A percentile compares a stretch with the other conserved stretches of the same genome.
Conservation (phyloP, 768 basidiomycete genomes). For the Lentinula guzmanii region DNA sequence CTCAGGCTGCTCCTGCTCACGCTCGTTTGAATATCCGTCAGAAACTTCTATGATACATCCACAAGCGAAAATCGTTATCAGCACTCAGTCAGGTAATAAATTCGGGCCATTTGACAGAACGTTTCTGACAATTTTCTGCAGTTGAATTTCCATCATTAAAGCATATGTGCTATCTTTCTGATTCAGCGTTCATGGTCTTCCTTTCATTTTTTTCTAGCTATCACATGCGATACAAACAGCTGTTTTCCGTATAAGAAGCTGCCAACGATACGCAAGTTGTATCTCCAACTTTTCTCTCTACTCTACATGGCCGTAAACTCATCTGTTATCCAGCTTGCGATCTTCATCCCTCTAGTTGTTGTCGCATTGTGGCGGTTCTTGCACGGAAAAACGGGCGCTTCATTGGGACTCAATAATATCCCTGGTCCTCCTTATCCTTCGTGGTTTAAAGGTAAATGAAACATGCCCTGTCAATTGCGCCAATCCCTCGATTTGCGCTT, state of each 20-base stretch:
- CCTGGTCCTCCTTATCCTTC: not conserved
- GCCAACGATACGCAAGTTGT: too few relatives aligned
- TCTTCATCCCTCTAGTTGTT: too few relatives aligned
- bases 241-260: too few relatives aligned
- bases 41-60: not conserved
- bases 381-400: not conserved
- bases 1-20: not conserved
- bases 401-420: not conserved
- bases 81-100: not conserved
- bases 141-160: not conserved
- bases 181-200: not conserved
- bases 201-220: too few relatives aligned
- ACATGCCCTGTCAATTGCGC: not conserved
- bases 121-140: not conserved
- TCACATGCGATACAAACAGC: too few relatives aligned
- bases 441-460: not conserved
- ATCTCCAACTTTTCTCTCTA: not conserved
- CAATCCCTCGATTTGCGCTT: not conserved
- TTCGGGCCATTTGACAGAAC: not conserved
- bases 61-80: not conserved
- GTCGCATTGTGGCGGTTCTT: not conserved
- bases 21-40: not conserved
- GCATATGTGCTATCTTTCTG: not conserved
- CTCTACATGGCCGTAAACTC: not conserved
- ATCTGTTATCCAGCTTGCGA: not conserved